Evolutionary conservation across 1,284 basidiomycete genomes (phyloP).

Genomic region (Tylopilus sp.): DNA sequence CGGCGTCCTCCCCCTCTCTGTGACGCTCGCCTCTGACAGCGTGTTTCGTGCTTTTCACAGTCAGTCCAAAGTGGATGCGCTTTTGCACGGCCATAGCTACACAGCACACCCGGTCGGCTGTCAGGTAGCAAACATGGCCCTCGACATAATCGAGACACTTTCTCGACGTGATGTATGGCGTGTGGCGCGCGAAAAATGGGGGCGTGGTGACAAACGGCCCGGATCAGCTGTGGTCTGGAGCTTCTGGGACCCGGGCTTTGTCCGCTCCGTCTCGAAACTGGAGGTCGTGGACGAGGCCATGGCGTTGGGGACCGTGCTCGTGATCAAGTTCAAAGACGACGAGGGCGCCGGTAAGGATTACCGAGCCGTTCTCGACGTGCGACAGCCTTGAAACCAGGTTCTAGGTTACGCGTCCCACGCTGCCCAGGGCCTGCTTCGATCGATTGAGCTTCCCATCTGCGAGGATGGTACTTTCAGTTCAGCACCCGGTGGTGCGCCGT

Average conservation of each 20-base stretch:
- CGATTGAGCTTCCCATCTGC: conserved; percentile 36
- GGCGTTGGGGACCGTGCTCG: conserved; percentile 86
- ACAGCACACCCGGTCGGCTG: conserved; percentile 92
- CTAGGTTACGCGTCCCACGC: conserved; percentile 76
- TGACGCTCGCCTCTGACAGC: conserved; percentile 75
- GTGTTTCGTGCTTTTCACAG: conserved; percentile 83
- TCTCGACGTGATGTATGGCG: conserved; percentile 43
- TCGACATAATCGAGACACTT: conserved; percentile 62
- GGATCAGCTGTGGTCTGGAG: conserved; percentile 61
- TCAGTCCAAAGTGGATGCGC: conserved; percentile 75
- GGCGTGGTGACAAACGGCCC: conserved; percentile 3
- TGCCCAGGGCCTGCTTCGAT: conserved; percentile 58
- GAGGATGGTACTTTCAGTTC: conserved; percentile 34
- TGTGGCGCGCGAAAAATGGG: conserved; percentile 35
- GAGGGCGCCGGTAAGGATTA: conserved; percentile 47
- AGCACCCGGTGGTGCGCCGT: conserved; percentile 55
- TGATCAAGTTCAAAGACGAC: conserved; percentile 73
- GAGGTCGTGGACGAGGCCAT: conserved; percentile 70
- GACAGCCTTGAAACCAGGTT: conserved; percentile 5
- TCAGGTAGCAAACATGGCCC: conserved; percentile 81
- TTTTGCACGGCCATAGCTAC: conserved; percentile 95
- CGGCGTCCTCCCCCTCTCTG: conserved; percentile 84
- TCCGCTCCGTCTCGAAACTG: conserved; percentile 58
- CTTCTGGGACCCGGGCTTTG: conserved; percentile 80
- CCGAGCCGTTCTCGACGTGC: neutral